Evolutionary conservation across 2,329 filamentous ascomycete species (phyloP).

Genomic region (Dactylella cylindrospora): DNA sequence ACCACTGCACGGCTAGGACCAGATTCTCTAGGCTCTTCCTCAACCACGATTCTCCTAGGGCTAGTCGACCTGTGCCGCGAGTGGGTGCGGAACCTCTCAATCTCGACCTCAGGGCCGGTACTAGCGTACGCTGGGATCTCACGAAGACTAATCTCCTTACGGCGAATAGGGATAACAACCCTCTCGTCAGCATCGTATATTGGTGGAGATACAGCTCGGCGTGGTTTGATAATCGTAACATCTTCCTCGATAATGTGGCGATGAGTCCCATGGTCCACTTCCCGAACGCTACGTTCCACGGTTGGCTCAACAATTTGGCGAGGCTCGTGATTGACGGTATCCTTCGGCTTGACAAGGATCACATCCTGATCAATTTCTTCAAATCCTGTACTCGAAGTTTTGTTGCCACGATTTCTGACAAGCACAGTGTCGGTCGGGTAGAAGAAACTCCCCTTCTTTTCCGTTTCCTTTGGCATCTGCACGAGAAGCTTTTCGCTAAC

Average conservation of each 20-base stretch:
- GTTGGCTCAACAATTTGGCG: conserved; percentile 15
- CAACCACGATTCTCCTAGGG: conserved; percentile 5
- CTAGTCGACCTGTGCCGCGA: background rate
- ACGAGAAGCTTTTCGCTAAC: conserved; percentile 21
- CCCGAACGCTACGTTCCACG: conserved; percentile 8
- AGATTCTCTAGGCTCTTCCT: background rate
- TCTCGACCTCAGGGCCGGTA: conserved; percentile 27
- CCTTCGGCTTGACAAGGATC: conserved; percentile 26
- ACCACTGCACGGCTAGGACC: conserved; percentile 8
- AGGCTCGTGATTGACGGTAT: conserved; percentile 29
- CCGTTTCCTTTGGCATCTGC: conserved; percentile 31
- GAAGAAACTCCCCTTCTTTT: conserved; percentile 40
- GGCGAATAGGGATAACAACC: conserved; percentile 36
- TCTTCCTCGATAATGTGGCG: conserved; percentile 17
- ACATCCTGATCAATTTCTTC: conserved; percentile 37
- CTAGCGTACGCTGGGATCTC: conserved; percentile 30
- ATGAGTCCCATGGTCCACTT: conserved; percentile 2
- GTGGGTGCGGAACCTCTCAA: conserved; percentile 5
- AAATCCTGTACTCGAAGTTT: conserved; percentile 21
- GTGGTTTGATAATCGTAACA: conserved; percentile 23
- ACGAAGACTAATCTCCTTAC: conserved; percentile 22
- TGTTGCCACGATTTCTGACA: conserved; percentile 33
- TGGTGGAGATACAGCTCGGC: conserved; percentile 1
- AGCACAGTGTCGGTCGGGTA: conserved; percentile 35
- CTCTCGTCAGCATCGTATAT: conserved; percentile 12